Percentiles rank a stretch among this genome's conserved stretches.
Conservation (phyloP, 2,329 filamentous ascomycete genomes). For the Helotiales sp. region DNA sequence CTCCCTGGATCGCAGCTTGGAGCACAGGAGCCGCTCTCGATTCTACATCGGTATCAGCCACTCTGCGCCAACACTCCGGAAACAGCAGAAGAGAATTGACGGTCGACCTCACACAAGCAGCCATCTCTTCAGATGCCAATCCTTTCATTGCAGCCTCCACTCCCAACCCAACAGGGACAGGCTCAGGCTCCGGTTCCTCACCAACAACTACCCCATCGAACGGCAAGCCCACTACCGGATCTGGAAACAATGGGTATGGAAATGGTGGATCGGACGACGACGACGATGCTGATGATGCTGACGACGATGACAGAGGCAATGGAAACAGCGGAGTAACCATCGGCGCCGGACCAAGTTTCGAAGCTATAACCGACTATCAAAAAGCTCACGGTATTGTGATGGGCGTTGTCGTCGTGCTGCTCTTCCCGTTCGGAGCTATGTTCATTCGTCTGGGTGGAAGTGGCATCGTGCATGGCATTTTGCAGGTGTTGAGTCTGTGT, state of each 20-base stretch:
- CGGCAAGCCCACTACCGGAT: not conserved
- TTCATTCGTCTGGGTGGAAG: conserved; percentile 64
- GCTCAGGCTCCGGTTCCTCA: conserved; percentile 12
- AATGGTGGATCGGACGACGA: not conserved
- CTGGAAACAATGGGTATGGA: conserved; percentile 8
- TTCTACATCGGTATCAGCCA: conserved; percentile 23
- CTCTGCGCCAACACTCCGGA: conserved; percentile 33
- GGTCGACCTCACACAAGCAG: conserved; percentile 37
- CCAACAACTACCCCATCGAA: conserved; percentile 10
- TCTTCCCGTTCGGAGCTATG: conserved; percentile 65
- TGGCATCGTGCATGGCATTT: conserved; percentile 55
- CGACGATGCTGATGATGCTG: not conserved
- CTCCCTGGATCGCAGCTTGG: conserved; percentile 41
- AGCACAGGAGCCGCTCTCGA: conserved; percentile 33
- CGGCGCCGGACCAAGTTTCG: not conserved
- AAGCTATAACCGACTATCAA: conserved; percentile 24
- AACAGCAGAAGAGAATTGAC: conserved; percentile 26
- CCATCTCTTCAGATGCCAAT: conserved; percentile 32
- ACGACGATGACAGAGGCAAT: not conserved
- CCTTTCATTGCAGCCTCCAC: conserved; percentile 33
- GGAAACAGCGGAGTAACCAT: not conserved
- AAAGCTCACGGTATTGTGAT: conserved; percentile 64
- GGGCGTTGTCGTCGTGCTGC: conserved; percentile 60
- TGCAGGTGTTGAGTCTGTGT: conserved; percentile 59
- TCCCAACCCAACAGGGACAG: not conserved